Conservation (phyloP, 192 early-diverging fungal species). For the Coemansia sp. region DNA sequence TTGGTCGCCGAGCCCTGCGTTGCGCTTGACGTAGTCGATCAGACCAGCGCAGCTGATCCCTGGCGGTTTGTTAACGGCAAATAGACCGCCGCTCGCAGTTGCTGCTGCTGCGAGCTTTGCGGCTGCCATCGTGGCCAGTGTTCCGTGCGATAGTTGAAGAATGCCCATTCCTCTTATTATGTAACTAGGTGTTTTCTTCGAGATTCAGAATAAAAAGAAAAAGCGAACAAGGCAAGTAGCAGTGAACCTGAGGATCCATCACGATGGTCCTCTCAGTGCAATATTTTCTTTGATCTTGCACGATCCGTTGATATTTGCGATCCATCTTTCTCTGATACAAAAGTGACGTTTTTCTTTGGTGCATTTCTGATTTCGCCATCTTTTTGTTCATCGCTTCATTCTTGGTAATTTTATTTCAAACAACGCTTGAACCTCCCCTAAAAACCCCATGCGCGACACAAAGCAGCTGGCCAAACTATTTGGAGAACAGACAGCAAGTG, state of each 20-base stretch:
- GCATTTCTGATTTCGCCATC: too few relatives aligned
- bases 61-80: constrained; percentile 51
- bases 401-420: too few relatives aligned
- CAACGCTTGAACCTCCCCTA: not conserved
- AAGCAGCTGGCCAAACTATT: constrained; percentile 31
- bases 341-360: too few relatives aligned
- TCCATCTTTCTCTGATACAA: too few relatives aligned
- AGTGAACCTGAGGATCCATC: too few relatives aligned
- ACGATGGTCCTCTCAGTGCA: too few relatives aligned
- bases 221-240: too few relatives aligned
- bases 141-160: not conserved
- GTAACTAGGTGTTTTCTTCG: not conserved
- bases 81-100: constrained; percentile 22
- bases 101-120: constrained; percentile 1
- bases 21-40: constrained; percentile 48
- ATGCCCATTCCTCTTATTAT: not conserved
- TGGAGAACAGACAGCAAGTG: constrained; percentile 18
- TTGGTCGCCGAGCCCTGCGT: constrained; percentile 12
- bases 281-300: too few relatives aligned
- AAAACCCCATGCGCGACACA: constrained; percentile 17
- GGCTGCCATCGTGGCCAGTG: constrained; percentile 12
- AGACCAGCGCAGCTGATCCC: constrained; percentile 50
- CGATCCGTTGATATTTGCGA: too few relatives aligned
- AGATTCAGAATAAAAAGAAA: not conserved
- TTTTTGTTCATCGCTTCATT: too few relatives aligned